Evolutionary conservation across 176 grass and related monocot species (phyloP).

Genomic region (Melocanna baccifera): DNA sequence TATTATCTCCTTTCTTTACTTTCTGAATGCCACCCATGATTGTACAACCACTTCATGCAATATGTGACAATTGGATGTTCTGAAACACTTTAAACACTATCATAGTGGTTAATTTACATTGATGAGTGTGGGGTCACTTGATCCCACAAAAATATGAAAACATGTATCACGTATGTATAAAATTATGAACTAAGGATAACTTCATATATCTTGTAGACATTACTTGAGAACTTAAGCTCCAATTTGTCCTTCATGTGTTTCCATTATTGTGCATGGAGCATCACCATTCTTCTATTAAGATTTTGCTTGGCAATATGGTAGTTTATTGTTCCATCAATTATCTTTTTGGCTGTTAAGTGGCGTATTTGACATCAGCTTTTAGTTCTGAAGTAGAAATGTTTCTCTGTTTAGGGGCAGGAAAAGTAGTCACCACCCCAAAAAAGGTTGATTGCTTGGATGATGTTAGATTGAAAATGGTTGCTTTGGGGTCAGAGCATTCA

Average conservation of each 20-base stretch:
- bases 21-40: not conserved
- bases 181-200: not conserved
- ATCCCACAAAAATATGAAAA: not conserved
- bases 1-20: constrained; percentile 10
- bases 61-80: constrained; percentile 7
- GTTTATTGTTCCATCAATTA: not conserved
- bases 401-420: constrained; percentile 49
- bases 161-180: not conserved
- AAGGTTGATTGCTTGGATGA: constrained; percentile 77
- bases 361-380: not conserved
- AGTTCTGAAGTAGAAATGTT: not conserved
- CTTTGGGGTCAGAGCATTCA: constrained; percentile 91
- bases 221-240: constrained; percentile 2
- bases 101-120: not conserved
- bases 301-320: constrained; percentile 4
- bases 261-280: not conserved
- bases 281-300: constrained; percentile 6
- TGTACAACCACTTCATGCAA: constrained; percentile 9
- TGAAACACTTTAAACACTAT: not conserved
- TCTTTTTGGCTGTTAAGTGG: not conserved
- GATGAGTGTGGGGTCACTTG: not conserved
- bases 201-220: not conserved
- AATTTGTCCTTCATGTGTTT: not conserved
- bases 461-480: constrained; percentile 58
- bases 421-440: constrained; percentile 58